phyloP scores from a whole-genome alignment of 306 rosid species.

The Medicago ruthenica region DNA sequence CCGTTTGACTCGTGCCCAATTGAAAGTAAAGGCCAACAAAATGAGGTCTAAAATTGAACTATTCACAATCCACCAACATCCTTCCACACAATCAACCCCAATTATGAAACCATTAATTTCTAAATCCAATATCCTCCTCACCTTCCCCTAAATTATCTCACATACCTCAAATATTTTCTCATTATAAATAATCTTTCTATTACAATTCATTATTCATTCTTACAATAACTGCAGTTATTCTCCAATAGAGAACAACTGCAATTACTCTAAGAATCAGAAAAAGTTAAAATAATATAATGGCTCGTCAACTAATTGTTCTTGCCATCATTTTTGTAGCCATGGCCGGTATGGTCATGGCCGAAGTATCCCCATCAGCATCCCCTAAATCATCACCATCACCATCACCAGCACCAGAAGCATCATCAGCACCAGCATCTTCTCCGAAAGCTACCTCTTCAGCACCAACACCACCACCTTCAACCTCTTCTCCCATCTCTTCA shows the following conservation, averaged over 20 bases:
- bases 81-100: not conserved
- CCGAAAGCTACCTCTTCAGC: not conserved
- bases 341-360: conserved; percentile 20
- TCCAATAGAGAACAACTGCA: conserved; percentile 59
- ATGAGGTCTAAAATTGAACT: not conserved
- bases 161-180: not conserved
- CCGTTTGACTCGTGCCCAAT: conserved; percentile 32
- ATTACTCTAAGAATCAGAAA: conserved; percentile 35
- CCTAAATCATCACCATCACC: conserved; percentile 43
- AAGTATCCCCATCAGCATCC: conserved; percentile 48
- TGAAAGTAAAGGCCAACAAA: conserved; percentile 15
- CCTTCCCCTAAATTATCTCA: conserved; percentile 22
- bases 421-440: not conserved
- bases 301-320: conserved; percentile 48
- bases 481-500: conserved; percentile 31
- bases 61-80: not conserved
- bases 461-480: not conserved
- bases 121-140: conserved; percentile 35
- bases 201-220: conserved; percentile 34
- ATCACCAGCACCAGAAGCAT: not conserved
- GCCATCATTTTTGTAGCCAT: conserved; percentile 52
- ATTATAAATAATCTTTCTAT: conserved; percentile 33
- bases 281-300: conserved; percentile 26
- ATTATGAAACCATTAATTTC: not conserved
- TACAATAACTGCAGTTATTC: conserved; percentile 49